phyloP scores from a whole-genome alignment of 345 rosid genomes.

The Isatis tinctoria region DNA sequence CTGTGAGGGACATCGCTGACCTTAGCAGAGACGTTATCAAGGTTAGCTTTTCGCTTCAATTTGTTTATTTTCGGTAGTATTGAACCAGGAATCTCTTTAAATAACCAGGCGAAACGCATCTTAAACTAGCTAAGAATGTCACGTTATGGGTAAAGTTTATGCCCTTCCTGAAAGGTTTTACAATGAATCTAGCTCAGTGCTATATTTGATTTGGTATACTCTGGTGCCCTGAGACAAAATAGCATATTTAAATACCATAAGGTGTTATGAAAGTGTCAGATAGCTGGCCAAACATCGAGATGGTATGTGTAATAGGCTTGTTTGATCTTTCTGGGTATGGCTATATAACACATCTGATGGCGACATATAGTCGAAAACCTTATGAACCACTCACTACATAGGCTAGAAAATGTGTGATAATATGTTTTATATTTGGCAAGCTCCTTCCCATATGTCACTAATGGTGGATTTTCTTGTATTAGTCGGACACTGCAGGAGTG shows the following conservation, averaged over 20 bases:
- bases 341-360: not conserved
- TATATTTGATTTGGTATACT: not conserved
- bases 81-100: not conserved
- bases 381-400: not conserved
- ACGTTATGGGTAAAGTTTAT: not conserved
- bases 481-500: slow-evolving; percentile 90
- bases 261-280: too few species aligned
- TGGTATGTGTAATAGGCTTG: not conserved
- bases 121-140: too few species aligned
- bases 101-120: not conserved
- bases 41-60: slow-evolving; percentile 37
- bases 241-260: too few species aligned
- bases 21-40: slow-evolving; percentile 87
- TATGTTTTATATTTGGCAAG: not conserved
- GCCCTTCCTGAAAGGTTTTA: not conserved
- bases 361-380: not conserved
- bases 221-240: too few species aligned
- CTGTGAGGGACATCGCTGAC: slow-evolving; percentile 52
- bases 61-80: not conserved
- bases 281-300: too few species aligned
- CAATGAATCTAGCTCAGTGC: not conserved
- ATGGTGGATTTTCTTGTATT: slow-evolving; percentile 20
- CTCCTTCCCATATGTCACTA: not conserved
- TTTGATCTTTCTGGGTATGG: not conserved
- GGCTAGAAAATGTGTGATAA: not conserved